Evolutionary conservation across 208 protist genomes (phyloP), one percentile per base, ranked within the genome.

Genomic region (Trypanosoma boissoni): DNA sequence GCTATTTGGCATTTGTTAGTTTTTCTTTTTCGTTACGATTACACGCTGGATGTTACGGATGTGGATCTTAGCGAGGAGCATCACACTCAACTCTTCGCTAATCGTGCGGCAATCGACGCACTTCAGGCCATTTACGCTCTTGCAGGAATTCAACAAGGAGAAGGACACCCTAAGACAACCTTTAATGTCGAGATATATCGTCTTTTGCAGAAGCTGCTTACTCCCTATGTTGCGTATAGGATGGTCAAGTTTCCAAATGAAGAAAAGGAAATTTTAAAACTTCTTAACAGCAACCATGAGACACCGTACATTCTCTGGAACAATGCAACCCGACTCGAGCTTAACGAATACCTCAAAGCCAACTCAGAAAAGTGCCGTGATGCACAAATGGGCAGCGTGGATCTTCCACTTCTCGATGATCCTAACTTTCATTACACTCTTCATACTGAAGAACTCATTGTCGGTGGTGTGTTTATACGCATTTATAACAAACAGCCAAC

Each of bases 261-360:
- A 49, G 76, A 80, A 36, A 37, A 67, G 6, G 83, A 92, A 43
- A 65, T 95, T 39, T 75, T 98, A 50, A 65, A 64, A 56, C 46
- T 89, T 32, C 58, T 97, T 16, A 97, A 91, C 72, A 78, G 62
- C 39, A 96, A 97, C 74, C 66, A 75, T 18, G 83, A 89, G 18
- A 92, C 76, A 14, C 91, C 91, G 39, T 90, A 92, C 59, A 78
- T 95, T 55, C 28, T 96, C 23, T 97, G 92, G 90, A 88, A 92
- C 65, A 94, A 96, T 72, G 45, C 66, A 9, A 83, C 71, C n/a
- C 80, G 89, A 23, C 44, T 63, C 1, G 88, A 96, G 72, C 64
- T 96, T 51, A 48, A 68, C 31, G 82, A 95, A n/a, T 54, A 91
- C 18, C 46, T 94, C 18, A 44, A 68, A 8, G 28, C 9, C 16